These are phyloP conservation scores for Wickerhamiella occidentalis DNA, from an alignment of 805 yeast species.

Conservation along the genomic window DNA sequence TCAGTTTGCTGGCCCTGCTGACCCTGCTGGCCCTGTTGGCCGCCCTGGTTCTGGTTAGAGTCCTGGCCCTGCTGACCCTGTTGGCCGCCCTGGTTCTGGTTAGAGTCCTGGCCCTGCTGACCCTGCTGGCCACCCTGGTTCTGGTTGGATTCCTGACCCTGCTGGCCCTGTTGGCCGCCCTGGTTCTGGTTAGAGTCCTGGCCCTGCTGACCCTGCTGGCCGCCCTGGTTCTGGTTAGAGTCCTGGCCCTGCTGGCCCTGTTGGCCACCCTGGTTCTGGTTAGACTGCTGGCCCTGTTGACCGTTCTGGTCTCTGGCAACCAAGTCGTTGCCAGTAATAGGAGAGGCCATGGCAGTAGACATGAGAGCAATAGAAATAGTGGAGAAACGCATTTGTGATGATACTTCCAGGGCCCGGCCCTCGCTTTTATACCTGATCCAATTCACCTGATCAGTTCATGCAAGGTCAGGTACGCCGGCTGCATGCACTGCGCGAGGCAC, in stretches of 20 bases:
- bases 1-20: constrained; percentile 14
- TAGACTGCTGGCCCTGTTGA: no score
- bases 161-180: background rate
- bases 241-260: no score
- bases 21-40: constrained; percentile 9
- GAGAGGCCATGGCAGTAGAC: background rate
- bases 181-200: background rate
- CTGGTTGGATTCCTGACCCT: background rate
- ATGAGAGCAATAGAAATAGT: background rate
- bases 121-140: background rate
- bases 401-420: background rate
- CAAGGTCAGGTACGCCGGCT: background rate
- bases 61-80: background rate
- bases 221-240: no score
- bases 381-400: background rate
- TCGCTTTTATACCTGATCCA: background rate
- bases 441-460: background rate
- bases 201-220: background rate
- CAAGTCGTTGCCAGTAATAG: background rate
- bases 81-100: background rate
- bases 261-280: no score
- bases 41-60: background rate
- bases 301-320: background rate
- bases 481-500: no score
- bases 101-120: background rate